Evolutionary conservation across 129 eudicot species (phyloP).

Genomic region (Ambrosia trifida): DNA sequence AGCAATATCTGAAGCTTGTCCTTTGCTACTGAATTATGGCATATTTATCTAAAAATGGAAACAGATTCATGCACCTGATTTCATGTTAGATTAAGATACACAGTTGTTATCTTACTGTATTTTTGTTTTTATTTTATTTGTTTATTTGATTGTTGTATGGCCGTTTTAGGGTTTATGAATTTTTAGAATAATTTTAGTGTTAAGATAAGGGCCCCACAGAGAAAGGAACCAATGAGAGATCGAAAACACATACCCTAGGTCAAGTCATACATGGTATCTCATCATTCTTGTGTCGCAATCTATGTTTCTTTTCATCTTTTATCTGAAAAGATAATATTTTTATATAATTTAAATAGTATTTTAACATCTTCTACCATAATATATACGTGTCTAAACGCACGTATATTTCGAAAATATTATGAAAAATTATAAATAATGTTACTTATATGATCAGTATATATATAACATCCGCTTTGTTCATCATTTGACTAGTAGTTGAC

Average conservation of each 20-base stretch:
- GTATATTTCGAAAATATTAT: no score
- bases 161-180: background rate
- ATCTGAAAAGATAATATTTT: background rate
- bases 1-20: background rate
- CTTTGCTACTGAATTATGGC: background rate
- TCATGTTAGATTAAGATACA: background rate
- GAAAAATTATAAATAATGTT: no score
- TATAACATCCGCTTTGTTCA: background rate
- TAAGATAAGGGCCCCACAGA: background rate
- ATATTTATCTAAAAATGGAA: background rate
- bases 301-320: background rate
- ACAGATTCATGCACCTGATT: background rate
- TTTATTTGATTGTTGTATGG: background rate
- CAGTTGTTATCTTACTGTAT: background rate
- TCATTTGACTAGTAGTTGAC: background rate
- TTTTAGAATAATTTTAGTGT: background rate
- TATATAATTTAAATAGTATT: no score
- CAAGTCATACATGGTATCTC: background rate
- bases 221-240: background rate
- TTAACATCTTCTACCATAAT: background rate
- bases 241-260: slow-evolving; percentile 3
- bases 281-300: background rate
- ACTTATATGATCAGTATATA: no score
- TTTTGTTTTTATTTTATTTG: background rate
- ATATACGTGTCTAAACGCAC: no score